Evolutionary conservation across 768 basidiomycete species (phyloP), one percentile per base, ranked within the genome.

Genomic region (Ephemerocybe angulata): DNA sequence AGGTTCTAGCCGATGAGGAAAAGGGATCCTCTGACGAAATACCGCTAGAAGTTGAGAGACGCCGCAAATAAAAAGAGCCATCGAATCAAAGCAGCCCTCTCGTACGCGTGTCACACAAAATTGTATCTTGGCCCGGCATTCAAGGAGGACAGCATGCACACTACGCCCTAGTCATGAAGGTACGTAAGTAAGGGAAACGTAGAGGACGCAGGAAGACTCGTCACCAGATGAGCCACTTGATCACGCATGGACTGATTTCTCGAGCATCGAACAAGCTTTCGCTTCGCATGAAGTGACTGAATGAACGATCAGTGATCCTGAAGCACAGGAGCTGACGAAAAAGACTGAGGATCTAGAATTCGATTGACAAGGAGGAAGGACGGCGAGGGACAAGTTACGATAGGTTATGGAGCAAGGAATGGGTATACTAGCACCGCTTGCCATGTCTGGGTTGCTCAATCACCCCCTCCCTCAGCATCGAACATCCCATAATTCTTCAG

Each of bases 401-500:
- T 13, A 41, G 21, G 24, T 3, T 47, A 47, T 17, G 19, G 25
- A 47, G n/a, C 25, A 17, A 27, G 28, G 43, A 24, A 46, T 46
- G 19, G 24, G 21, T 11, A 46, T 12, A 46, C 21, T 24, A n/a
- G 27, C 25, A 17, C 21, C 25, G 21, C 8, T n/a, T 21, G 21
- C 7, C 4, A 50, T n/a, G 29, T 5, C 27, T 54, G n/a, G n/a
- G n/a, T n/a, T n/a, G n/a, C n/a, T 42, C 53, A 47, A 37, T 59
- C 60, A 50, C 60, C 55, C 13, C 33, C 55, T 37, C 50, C 31
- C 28, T 38, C 55, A 15, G 27, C 28, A 52, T 59, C 58, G 21
- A 6, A 7, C 7, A 19, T 41, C n/a, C 15, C 38, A 55, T 91
- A 90, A 63, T 92, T 91, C 74, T 88, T 90, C 65, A 92, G 70